A percentile compares a stretch with the other conserved stretches of the same genome.
Conservation (phyloP, 352 stramenopile species). For the Bremia lactucae region DNA sequence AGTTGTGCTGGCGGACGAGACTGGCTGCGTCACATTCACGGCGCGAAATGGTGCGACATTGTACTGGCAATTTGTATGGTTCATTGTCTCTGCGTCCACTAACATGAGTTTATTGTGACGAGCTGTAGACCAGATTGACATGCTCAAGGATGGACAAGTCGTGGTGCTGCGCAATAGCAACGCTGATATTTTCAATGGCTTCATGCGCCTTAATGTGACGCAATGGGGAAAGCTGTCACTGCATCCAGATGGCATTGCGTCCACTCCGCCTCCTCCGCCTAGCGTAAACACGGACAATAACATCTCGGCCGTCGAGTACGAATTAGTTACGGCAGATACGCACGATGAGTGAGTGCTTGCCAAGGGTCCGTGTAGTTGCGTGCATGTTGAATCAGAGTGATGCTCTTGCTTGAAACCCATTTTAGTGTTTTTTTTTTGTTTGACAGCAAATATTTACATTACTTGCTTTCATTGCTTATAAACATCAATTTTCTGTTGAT, state of each 20-base stretch:
- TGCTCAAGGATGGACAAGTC: conserved; percentile 37
- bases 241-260: conserved; percentile 64
- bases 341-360: conserved; percentile 27
- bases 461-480: too few relatives aligned
- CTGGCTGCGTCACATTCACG: conserved; percentile 70
- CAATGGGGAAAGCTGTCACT: conserved; percentile 69
- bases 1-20: conserved; percentile 70
- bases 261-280: conserved; percentile 44
- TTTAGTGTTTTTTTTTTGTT: too few relatives aligned
- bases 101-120: neutral
- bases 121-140: conserved; percentile 63
- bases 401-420: too few relatives aligned
- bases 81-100: too few relatives aligned
- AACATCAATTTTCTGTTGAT: too few relatives aligned
- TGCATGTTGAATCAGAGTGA: too few relatives aligned
- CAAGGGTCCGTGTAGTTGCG: conserved; percentile 19
- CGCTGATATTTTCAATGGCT: conserved; percentile 78
- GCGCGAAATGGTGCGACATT: conserved; percentile 68
- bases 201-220: conserved; percentile 79
- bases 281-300: conserved; percentile 54
- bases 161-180: conserved; percentile 77
- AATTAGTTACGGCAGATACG: conserved; percentile 72
- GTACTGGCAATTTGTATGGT: too few relatives aligned
- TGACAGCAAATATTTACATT: too few relatives aligned
- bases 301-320: conserved; percentile 75